Evolutionary conservation across 2,329 filamentous ascomycete species (phyloP), one percentile per base, ranked within the genome.

Genomic region (Nemania abortiva): DNA sequence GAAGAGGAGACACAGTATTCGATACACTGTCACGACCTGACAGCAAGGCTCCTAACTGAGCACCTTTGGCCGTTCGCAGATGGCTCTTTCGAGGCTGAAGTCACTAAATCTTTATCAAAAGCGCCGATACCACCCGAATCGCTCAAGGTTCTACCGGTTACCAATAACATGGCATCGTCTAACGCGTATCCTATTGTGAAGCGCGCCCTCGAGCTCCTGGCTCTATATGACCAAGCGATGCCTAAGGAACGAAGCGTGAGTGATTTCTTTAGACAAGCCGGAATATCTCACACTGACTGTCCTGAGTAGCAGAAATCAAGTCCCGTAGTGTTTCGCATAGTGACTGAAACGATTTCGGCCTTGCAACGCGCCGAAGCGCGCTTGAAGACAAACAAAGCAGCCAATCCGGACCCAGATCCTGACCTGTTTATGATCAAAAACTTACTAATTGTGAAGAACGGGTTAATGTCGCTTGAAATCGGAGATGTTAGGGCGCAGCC

Each of bases 371-470:
- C 94, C 31, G 92, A 94, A 73, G 83, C 86, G 6, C 88, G 88
- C 69, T 91, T 97, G 73, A 87, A 89, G 65, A 87, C 87, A 42
- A 89, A 88, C 70, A 86, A 84, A 72, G 77, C 81, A 65, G 84
- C 87, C 24, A 78, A 76, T 53, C 78, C 78, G 1, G 86, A 88
- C 1, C 86, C 91, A 6, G 94, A 98, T 78, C 88, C 92, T 0
- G 92, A 97, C 74, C 87, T 99, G 4, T 99, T 99, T 81, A 90
- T 98, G 77, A 91, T 99, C 75, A 96, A 95, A 75, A 97, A 99
- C 78, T 87, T 99, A 1, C 91, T 99, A 58, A 91, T 98, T 58
- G 88, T 99, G 60, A 98, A 98, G 81, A 97, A 98, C 78, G 93
- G 98, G 79, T 92, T 99, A 60, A 90, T 99, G 29, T 95, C 95